Base-by-base conservation (phyloP, 345 rosid genomes). In the Orychophragmus violaceus region DNA sequence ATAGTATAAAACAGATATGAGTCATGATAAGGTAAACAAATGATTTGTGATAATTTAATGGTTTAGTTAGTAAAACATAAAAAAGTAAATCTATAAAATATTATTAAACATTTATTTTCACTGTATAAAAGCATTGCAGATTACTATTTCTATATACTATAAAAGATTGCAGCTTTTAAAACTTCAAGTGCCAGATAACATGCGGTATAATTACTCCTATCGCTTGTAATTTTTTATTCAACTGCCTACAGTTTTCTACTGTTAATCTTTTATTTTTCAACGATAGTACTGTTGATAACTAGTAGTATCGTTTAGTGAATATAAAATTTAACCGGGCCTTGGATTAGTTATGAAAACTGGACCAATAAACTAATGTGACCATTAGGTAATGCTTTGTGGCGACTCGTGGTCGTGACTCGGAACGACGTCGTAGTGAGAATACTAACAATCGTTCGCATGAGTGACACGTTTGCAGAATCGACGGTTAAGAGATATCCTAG, bases 401-500 rank as follows among this genome's bases (percentile, higher is more conserved):
- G n/a, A n/a, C n/a, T 62, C 63, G 58, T 33, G 55, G 64, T 25
- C 33, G 66, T 72, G n/a, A 29, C 13, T 1, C 3, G 0, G 6
- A 74, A 61, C 73, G 74, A 44, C 69, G 73, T 45, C 59, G 78
- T 61, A 1, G 16, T 8, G 3, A 41, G 3, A 17, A 68, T 5
- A 51, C 3, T 51, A 35, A 0, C 8, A 14, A 22, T 35, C 64
- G 64, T 53, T n/a, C 8, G 59, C 73, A 68, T 55, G 59, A 21
- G 5, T 21, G 74, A 56, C 69, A 68, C 78, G 73, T 74, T n/a
- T 9, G 1, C 1, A 7, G 3, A 68, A 54, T 68, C 78, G 65
- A 74, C 78, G 74, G 74, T 23, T 41, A 28, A 19, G 73, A 67
- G 53, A 67, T 64, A 67, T 66, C 63, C 42, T 60, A 50, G 74